Conservation (phyloP, 306 rosid species). For the Dryas octopetala region DNA sequence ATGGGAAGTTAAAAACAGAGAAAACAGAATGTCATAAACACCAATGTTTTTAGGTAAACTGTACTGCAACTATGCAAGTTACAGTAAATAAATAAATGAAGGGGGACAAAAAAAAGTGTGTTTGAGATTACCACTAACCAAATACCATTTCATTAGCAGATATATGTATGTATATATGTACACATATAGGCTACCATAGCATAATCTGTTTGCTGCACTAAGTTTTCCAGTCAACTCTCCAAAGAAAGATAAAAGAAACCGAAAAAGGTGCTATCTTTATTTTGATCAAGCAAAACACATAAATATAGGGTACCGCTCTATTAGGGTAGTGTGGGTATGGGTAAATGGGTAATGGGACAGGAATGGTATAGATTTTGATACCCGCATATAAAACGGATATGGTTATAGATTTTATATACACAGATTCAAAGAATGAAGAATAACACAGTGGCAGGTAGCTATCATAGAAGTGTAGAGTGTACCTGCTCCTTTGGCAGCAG, state of each 20-base stretch:
- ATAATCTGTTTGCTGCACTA: neutral
- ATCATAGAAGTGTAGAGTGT: neutral
- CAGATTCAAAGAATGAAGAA: neutral
- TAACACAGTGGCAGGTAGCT: neutral
- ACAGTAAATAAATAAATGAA: neutral
- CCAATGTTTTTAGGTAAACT: neutral
- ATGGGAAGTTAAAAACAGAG: neutral
- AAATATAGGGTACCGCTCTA: neutral
- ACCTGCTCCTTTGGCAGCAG: slow-evolving; percentile 83
- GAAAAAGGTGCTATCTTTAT: neutral
- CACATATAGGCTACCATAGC: neutral
- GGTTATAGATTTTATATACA: too few species aligned
- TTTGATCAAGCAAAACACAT: slow-evolving; percentile 4
- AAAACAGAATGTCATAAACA: neutral
- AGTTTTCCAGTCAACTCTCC: neutral
- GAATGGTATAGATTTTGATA: too few species aligned
- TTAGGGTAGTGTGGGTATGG: too few species aligned
- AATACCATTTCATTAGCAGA: neutral
- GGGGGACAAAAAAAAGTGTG: slow-evolving; percentile 13
- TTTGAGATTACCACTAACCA: neutral
- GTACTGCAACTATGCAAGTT: neutral
- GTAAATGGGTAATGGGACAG: too few species aligned
- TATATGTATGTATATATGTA: too few species aligned
- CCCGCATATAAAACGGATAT: too few species aligned
- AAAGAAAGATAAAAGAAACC: too few species aligned